Percentiles rank a stretch among this genome's conserved stretches.
Conservation (phyloP, 2,329 filamentous ascomycete species). For the Paraconiothyrium sp. region DNA sequence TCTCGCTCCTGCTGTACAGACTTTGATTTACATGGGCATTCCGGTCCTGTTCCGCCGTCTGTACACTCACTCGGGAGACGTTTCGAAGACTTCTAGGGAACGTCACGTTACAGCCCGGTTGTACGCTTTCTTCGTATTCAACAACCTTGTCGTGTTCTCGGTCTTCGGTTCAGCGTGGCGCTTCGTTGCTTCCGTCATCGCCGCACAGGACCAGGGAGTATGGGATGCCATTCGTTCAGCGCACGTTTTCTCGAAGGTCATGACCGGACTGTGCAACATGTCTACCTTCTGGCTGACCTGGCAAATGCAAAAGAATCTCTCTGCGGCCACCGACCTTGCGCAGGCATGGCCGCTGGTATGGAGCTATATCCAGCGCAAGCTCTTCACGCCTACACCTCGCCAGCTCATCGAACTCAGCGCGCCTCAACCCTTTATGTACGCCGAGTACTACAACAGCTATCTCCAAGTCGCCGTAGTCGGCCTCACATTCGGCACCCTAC, state of each 20-base stretch:
- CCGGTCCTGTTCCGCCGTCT: constrained; percentile 91
- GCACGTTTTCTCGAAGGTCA: constrained; percentile 70
- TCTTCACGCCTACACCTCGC: constrained; percentile 85
- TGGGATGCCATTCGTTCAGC: constrained; percentile 74
- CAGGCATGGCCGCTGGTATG: constrained; percentile 84
- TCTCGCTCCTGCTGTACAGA: constrained; percentile 83
- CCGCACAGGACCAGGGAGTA: constrained; percentile 61
- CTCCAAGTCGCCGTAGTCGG: constrained; percentile 91
- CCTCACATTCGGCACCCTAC: constrained; percentile 82
- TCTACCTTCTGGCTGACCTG: constrained; percentile 91
- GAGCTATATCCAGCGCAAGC: constrained; percentile 81
- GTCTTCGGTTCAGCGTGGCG: constrained; percentile 88
- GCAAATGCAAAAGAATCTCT: constrained; percentile 89
- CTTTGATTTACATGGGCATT: constrained; percentile 83
- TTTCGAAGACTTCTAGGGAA: constrained; percentile 91
- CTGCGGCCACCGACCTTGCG: constrained; percentile 80
- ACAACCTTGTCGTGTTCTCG: constrained; percentile 93
- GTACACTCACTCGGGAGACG: constrained; percentile 82
- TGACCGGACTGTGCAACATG: constrained; percentile 79
- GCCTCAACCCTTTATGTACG: constrained; percentile 91
- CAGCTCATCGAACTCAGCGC: constrained; percentile 93
- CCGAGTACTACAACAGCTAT: constrained; percentile 97
- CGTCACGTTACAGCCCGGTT: constrained; percentile 89
- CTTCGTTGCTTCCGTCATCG: constrained; percentile 74
- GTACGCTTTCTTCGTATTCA: constrained; percentile 97